These are phyloP conservation scores for Pythium biforme DNA, from an alignment of 352 stramenopile species.

Conservation along the genomic window DNA sequence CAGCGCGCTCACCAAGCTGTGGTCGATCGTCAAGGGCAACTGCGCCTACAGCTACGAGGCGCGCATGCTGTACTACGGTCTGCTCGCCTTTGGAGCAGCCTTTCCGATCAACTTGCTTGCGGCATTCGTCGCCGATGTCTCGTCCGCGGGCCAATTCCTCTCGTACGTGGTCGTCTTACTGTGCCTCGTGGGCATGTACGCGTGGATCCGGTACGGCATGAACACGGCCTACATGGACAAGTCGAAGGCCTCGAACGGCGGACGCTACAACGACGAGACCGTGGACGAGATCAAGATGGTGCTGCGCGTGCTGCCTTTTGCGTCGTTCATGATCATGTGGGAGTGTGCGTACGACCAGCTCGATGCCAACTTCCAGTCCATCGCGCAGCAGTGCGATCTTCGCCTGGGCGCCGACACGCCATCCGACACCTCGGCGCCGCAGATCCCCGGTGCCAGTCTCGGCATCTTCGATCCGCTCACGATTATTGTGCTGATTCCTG, in stretches of 20 bases:
- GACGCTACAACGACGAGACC: conserved; percentile 76
- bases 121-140: conserved; percentile 60
- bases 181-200: conserved; percentile 77
- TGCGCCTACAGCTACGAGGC: conserved; percentile 75
- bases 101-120: conserved; percentile 79
- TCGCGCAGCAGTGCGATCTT: conserved; percentile 82
- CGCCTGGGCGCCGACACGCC: conserved; percentile 40
- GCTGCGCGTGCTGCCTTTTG: conserved; percentile 81
- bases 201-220: conserved; percentile 82
- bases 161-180: conserved; percentile 70
- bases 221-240: conserved; percentile 83
- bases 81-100: conserved; percentile 58
- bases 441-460: conserved; percentile 75
- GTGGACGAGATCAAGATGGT: conserved; percentile 88
- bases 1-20: conserved; percentile 73
- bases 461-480: conserved; percentile 86
- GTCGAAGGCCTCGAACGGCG: conserved; percentile 78
- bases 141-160: conserved; percentile 58
- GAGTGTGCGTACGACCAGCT: conserved; percentile 85
- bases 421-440: conserved; percentile 34
- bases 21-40: conserved; percentile 72
- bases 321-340: conserved; percentile 90
- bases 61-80: conserved; percentile 74
- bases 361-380: conserved; percentile 87
- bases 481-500: conserved; percentile 77